Evolutionary conservation across 2,329 filamentous ascomycete species (phyloP).

Genomic region (Sporothrix globosa): DNA sequence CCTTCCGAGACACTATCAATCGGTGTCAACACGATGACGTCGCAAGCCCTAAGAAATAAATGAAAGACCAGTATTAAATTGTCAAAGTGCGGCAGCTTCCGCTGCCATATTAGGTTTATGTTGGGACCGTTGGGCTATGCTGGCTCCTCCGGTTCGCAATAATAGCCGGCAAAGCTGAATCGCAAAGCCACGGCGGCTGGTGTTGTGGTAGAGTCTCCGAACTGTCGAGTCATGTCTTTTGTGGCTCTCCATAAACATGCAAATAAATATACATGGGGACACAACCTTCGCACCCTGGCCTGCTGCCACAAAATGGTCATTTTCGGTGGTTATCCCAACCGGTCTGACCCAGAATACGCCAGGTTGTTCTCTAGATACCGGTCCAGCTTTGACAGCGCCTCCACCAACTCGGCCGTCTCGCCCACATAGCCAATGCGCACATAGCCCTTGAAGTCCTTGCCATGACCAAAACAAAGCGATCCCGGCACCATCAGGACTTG

Average conservation of each 20-base stretch:
- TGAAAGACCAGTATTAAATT: neutral
- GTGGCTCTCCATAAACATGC: neutral
- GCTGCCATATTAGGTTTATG: neutral
- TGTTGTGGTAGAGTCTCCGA: neutral
- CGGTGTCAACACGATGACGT: constrained; percentile 5
- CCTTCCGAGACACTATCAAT: neutral
- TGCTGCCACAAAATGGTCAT: neutral
- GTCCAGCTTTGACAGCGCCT: constrained; percentile 60
- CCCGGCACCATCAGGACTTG: constrained; percentile 78
- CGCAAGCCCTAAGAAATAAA: neutral
- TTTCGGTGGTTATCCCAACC: too few relatives aligned
- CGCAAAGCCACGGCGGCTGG: neutral
- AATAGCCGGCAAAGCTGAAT: neutral
- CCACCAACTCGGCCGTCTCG: constrained; percentile 68
- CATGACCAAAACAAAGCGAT: constrained; percentile 69
- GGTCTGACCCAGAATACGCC: constrained; percentile 8
- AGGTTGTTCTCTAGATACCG: constrained; percentile 47
- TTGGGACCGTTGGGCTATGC: neutral
- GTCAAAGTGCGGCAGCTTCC: neutral
- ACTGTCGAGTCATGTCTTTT: neutral
- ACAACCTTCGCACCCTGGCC: neutral
- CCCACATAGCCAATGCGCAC: constrained; percentile 78
- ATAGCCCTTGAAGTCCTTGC: constrained; percentile 70
- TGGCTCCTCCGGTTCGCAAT: neutral
- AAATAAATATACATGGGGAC: neutral